These are phyloP conservation scores for Fusarium pseudograminearum DNA, from an alignment of 2,329 filamentous ascomycete genomes.

Conservation along the genomic window DNA sequence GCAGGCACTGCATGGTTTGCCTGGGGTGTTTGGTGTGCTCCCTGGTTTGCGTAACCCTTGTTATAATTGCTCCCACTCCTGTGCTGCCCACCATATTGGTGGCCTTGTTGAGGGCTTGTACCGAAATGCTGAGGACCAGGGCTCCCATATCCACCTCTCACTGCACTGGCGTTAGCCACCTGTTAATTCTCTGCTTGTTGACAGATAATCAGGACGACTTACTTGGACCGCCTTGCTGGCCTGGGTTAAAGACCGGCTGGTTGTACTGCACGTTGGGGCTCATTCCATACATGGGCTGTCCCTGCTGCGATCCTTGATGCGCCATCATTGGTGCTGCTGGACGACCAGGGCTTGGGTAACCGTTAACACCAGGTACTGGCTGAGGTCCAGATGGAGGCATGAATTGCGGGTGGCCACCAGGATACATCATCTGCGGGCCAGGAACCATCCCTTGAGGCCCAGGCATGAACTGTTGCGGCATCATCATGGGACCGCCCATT, in stretches of 20 bases:
- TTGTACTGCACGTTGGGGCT: slow-evolving; percentile 79
- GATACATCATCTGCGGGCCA: slow-evolving; percentile 87
- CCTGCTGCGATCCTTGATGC: slow-evolving; percentile 93
- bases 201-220: slow-evolving; percentile 59
- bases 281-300: slow-evolving; percentile 82
- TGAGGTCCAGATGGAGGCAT: slow-evolving; percentile 71
- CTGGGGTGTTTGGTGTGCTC: slow-evolving; percentile 57
- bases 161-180: slow-evolving; percentile 60
- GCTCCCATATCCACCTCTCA: slow-evolving; percentile 71
- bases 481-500: slow-evolving; percentile 87
- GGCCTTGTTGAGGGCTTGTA: slow-evolving; percentile 73
- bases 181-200: slow-evolving; percentile 33
- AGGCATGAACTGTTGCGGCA: slow-evolving; percentile 79
- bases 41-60: slow-evolving; percentile 63
- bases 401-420: slow-evolving; percentile 72
- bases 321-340: slow-evolving; percentile 89
- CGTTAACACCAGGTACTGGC: slow-evolving; percentile 74
- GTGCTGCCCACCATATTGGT: slow-evolving; percentile 71
- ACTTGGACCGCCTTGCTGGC: slow-evolving; percentile 77
- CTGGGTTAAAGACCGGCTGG: slow-evolving; percentile 77
- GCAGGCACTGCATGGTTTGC: slow-evolving; percentile 52
- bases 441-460: slow-evolving; percentile 77
- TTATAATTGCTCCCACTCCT: slow-evolving; percentile 66
- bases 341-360: slow-evolving; percentile 89
- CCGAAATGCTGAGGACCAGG: slow-evolving; percentile 72